Conservation (phyloP, 2,329 filamentous ascomycete genomes). For the Diaporthe batatas region DNA sequence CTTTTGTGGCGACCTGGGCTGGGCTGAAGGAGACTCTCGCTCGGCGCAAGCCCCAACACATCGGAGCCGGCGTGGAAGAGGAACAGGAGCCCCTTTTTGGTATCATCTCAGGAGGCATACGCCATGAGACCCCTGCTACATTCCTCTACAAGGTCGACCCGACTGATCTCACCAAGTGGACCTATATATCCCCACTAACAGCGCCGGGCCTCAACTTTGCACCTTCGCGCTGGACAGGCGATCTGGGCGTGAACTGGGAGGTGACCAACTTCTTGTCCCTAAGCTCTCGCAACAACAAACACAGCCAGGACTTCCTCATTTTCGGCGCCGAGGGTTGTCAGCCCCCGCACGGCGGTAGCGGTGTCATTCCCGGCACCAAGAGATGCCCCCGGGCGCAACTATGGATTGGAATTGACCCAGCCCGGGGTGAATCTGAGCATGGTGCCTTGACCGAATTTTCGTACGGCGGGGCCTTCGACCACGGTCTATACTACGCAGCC, state of each 20-base stretch:
- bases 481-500: conserved; percentile 62
- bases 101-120: conserved; percentile 62
- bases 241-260: conserved; percentile 66
- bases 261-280: conserved; percentile 61
- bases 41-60: conserved; percentile 40
- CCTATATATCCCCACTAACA: conserved; percentile 57
- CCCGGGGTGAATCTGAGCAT: not conserved
- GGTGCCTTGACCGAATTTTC: conserved; percentile 25
- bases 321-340: conserved; percentile 59
- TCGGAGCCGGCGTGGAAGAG: conserved; percentile 37
- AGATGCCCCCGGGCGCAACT: conserved; percentile 46
- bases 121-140: conserved; percentile 55
- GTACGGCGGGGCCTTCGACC: conserved; percentile 59
- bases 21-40: conserved; percentile 44
- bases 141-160: conserved; percentile 61
- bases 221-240: conserved; percentile 61
- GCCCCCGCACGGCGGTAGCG: conserved; percentile 40
- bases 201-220: conserved; percentile 28
- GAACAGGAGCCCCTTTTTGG: conserved; percentile 55
- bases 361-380: conserved; percentile 35
- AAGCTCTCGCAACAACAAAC: conserved; percentile 45
- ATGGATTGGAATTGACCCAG: conserved; percentile 58
- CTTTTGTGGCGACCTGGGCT: conserved; percentile 50
- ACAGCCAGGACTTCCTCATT: conserved; percentile 57
- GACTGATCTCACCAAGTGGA: conserved; percentile 57